Evolutionary conservation across 2,329 filamentous ascomycete genomes (phyloP).

Genomic region (Claviceps sp.): DNA sequence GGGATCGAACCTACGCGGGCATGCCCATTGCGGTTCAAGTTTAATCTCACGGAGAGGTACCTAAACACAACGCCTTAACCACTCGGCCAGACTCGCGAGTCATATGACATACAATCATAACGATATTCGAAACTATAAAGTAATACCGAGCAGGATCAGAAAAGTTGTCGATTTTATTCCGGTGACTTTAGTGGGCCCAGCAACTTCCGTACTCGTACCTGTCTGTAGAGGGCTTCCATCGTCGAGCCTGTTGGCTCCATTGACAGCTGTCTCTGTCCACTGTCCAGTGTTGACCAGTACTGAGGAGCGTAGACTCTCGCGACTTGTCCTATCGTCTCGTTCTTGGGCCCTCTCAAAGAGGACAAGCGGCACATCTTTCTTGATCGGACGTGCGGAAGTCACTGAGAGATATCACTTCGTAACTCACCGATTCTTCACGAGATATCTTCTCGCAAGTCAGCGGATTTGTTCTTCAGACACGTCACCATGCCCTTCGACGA

Average conservation of each 20-base stretch:
- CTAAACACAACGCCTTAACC: constrained; percentile 45
- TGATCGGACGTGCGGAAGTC: not conserved
- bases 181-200: too few species aligned
- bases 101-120: not conserved
- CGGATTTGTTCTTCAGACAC: not conserved
- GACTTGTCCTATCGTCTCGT: not conserved
- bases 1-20: constrained; percentile 39
- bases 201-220: too few species aligned
- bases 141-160: rapidly evolving
- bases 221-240: too few species aligned
- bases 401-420: not conserved
- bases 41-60: constrained; percentile 11
- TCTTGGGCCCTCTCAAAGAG: not conserved
- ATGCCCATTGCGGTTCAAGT: constrained; percentile 27
- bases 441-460: not conserved
- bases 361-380: not conserved
- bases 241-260: not conserved
- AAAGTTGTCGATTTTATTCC: too few species aligned
- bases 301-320: not conserved
- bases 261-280: too few species aligned
- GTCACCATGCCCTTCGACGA: constrained; percentile 28
- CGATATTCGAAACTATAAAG: rapidly evolving
- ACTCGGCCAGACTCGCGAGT: constrained; percentile 35
- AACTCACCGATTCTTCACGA: too few species aligned
- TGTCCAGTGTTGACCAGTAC: not conserved